Percentiles rank a stretch among this genome's conserved stretches.
phyloP scores from a whole-genome alignment of 768 basidiomycete species.

The Leccinum imitatum region DNA sequence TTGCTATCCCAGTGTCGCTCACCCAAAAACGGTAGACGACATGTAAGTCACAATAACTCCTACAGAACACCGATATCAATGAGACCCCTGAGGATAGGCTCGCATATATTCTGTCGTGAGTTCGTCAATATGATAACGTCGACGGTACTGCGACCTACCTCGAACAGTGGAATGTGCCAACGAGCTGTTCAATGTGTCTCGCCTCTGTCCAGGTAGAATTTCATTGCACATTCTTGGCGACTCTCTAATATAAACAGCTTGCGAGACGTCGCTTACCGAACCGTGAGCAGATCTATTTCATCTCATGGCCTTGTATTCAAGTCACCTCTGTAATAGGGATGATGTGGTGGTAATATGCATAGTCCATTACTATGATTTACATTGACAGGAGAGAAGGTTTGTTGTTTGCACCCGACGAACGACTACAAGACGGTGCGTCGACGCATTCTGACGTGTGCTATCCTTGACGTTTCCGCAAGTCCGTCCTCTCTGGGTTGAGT shows the following conservation, averaged over 20 bases:
- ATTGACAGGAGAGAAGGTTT: slow-evolving; percentile 49
- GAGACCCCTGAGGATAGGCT: slow-evolving; percentile 46
- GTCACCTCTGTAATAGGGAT: slow-evolving; percentile 29
- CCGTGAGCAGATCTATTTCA: slow-evolving; percentile 48
- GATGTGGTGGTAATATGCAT: slow-evolving; percentile 55
- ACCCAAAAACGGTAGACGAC: slow-evolving; percentile 45
- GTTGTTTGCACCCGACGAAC: slow-evolving; percentile 81
- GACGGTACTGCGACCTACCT: background rate
- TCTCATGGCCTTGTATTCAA: background rate
- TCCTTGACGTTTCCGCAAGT: slow-evolving; percentile 43
- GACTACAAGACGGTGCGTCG: slow-evolving; percentile 85
- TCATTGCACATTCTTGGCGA: background rate
- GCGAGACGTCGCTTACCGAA: slow-evolving; percentile 76
- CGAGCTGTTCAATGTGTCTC: slow-evolving; percentile 73
- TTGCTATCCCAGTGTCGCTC: background rate
- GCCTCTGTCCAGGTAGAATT: slow-evolving; percentile 70
- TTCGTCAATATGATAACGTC: background rate
- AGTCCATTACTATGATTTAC: background rate
- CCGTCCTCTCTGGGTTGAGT: slow-evolving; percentile 78
- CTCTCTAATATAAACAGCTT: slow-evolving; percentile 48
- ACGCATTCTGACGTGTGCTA: slow-evolving; percentile 15
- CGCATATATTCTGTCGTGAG: slow-evolving; percentile 83
- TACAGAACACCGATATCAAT: background rate
- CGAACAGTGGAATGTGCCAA: slow-evolving; percentile 77
- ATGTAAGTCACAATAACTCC: slow-evolving; percentile 37